Evolutionary conservation across 495 filamentous ascomycete genomes (phyloP).

Genomic region (Aspergillus sclerotiicarbonarius): DNA sequence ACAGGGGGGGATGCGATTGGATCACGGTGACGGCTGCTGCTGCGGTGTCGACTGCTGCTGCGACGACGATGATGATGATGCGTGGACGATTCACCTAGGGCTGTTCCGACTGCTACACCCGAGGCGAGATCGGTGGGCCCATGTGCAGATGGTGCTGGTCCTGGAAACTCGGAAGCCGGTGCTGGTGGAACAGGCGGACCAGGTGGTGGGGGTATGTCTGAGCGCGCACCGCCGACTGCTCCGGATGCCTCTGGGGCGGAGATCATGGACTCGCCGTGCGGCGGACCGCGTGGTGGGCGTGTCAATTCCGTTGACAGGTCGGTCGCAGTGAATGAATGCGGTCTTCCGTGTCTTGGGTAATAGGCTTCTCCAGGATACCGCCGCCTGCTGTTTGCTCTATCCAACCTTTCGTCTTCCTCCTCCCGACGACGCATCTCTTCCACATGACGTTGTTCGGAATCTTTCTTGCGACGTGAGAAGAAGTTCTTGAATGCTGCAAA

Average conservation of each 20-base stretch:
- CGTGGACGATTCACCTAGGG: conserved; percentile 31
- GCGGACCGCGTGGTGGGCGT: conserved; percentile 32
- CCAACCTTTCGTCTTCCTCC: conserved; percentile 59
- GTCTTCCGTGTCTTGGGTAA: conserved; percentile 52
- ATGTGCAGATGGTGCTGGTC: conserved; percentile 26
- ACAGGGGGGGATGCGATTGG: conserved; percentile 60
- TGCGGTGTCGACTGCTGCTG: conserved; percentile 38
- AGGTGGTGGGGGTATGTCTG: conserved; percentile 45
- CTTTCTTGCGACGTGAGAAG: conserved; percentile 58
- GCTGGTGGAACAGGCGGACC: conserved; percentile 51
- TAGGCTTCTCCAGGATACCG: conserved; percentile 61
- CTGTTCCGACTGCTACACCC: conserved; percentile 44
- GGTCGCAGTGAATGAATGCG: conserved; percentile 43
- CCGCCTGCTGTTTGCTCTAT: conserved; percentile 52
- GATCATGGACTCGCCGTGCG: conserved; percentile 31
- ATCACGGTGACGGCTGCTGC: conserved; percentile 38
- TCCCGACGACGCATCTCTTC: conserved; percentile 57
- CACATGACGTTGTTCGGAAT: conserved; percentile 63
- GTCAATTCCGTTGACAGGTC: conserved; percentile 48
- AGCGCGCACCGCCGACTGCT: conserved; percentile 28
- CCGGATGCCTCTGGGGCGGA: conserved; percentile 36
- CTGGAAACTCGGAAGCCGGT: conserved; percentile 54
- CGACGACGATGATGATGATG: conserved; percentile 40
- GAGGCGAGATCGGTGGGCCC: conserved; percentile 39
- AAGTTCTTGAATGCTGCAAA: conserved; percentile 63